Evolutionary conservation across 2,329 filamentous ascomycete species (phyloP), one percentile per base, ranked within the genome.

Genomic region (Fusarium cicatricum): DNA sequence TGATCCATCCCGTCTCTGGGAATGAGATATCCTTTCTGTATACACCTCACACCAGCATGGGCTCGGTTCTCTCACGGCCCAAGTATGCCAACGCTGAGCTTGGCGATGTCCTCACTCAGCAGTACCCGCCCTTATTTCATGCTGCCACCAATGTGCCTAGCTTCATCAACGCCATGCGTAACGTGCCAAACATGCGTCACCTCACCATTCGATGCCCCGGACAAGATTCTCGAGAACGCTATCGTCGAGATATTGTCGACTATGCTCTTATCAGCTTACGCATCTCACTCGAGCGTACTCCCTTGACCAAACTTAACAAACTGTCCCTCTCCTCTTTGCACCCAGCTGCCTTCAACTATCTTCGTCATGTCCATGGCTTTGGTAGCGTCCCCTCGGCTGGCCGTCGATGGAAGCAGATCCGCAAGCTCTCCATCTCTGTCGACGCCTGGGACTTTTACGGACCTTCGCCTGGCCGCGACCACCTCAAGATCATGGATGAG

Each of bases 111-210:
- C 81, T 96, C 57, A 90, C 91, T 12, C 87, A 91, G 71, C 92
- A 96, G 75, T 96, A 96, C 69, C 91, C 91, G 46, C 91, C 92
- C 6, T 78, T 96, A 3, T 96, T 96, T 76, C 92, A 97, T 70
- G 90, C 92, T 7, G 90, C 92, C 8, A 94, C 91, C 57, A 95
- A 97, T 70, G 89, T 96, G 7, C 85, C 90, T 5, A 90, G 90
- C 33, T 96, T 97, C 77, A 87, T 94, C 66, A 82, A 86, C 60
- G 90, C 90, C 42, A 80, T 96, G 70, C 83, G 82, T 31, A 79
- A 87, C 59, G 74, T 96, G 68, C 78, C 85, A 53, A 89, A 88
- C 66, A 78, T 97, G 67, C 80, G 85, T 39, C 90, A 94, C 71
- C 80, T 97, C 55, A 89, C 85, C 42, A 83, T 96, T 70, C 87